Evolutionary conservation across 2,329 filamentous ascomycete species (phyloP).

Genomic region (Fusarium lateritium): DNA sequence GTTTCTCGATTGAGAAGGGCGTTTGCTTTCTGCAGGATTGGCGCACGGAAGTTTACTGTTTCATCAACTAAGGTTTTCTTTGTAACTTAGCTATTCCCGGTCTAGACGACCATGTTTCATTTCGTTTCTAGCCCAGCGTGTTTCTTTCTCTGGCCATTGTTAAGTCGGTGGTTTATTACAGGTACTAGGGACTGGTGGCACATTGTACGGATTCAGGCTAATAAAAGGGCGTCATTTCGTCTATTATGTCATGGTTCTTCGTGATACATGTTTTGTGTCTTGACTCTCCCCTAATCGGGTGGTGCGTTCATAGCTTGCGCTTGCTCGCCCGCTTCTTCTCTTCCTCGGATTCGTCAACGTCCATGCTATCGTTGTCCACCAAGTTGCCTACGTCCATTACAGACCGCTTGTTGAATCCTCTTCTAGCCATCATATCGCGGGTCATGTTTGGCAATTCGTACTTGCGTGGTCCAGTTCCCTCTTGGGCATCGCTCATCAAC

Average conservation of each 20-base stretch:
- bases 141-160: constrained; percentile 33
- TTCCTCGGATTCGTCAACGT: constrained; percentile 69
- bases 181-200: constrained; percentile 26
- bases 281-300: not conserved
- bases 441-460: constrained; percentile 40
- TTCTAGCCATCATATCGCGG: constrained; percentile 48
- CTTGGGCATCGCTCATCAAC: constrained; percentile 64
- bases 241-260: constrained; percentile 50
- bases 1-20: constrained; percentile 30
- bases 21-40: constrained; percentile 39
- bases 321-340: constrained; percentile 67
- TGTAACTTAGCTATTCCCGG: constrained; percentile 45
- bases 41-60: constrained; percentile 48
- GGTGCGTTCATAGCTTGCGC: constrained; percentile 63
- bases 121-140: constrained; percentile 34
- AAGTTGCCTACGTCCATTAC: constrained; percentile 62
- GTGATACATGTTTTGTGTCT: constrained; percentile 44
- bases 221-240: constrained; percentile 45
- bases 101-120: constrained; percentile 34
- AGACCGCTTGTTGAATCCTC: constrained; percentile 52
- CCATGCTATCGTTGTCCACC: constrained; percentile 67
- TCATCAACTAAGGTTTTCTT: constrained; percentile 47
- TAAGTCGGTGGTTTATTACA: constrained; percentile 20
- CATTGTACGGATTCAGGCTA: constrained; percentile 41
- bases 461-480: constrained; percentile 54